Conservation (phyloP, 805 yeast genomes). For the Schwanniomyces yamadae region DNA sequence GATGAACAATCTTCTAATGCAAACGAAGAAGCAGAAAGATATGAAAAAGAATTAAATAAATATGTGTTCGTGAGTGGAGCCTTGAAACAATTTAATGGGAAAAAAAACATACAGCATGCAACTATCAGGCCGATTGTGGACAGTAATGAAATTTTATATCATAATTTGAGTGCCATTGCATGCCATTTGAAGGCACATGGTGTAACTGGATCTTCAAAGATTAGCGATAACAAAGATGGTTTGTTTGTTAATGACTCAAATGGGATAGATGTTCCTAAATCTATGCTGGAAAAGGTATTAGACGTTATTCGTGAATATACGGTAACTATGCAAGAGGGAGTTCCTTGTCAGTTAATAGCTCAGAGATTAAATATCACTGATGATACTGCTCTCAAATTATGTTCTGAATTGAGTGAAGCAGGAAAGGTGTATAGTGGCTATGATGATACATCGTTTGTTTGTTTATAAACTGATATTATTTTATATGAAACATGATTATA, state of each 20-base stretch:
- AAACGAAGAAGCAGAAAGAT: conserved; percentile 29
- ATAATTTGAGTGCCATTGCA: conserved; percentile 61
- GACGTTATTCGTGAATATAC: conserved; percentile 50
- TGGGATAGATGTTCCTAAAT: conserved; percentile 11
- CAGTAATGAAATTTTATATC: conserved; percentile 68
- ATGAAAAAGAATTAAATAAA: conserved; percentile 44
- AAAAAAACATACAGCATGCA: conserved; percentile 64
- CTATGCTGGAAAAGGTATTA: conserved; percentile 45
- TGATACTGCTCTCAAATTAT: conserved; percentile 48
- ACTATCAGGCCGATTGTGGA: conserved; percentile 56
- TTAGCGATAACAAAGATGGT: conserved; percentile 12
- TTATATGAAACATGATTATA: neutral
- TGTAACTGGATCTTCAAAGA: conserved; percentile 21
- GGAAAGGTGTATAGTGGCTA: conserved; percentile 70
- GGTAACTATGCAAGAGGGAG: conserved; percentile 69
- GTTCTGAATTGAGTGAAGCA: conserved; percentile 58
- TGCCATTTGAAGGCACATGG: conserved; percentile 58
- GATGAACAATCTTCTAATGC: conserved; percentile 28
- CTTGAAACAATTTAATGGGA: conserved; percentile 57
- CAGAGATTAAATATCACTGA: conserved; percentile 52
- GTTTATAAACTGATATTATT: conserved; percentile 26
- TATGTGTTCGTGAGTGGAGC: conserved; percentile 57
- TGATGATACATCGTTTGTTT: conserved; percentile 64
- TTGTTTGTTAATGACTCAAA: conserved; percentile 33
- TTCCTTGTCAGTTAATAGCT: conserved; percentile 62